Evolutionary conservation across 768 basidiomycete genomes (phyloP), one percentile per base, ranked within the genome.

Genomic region (Trametopsis cervina): DNA sequence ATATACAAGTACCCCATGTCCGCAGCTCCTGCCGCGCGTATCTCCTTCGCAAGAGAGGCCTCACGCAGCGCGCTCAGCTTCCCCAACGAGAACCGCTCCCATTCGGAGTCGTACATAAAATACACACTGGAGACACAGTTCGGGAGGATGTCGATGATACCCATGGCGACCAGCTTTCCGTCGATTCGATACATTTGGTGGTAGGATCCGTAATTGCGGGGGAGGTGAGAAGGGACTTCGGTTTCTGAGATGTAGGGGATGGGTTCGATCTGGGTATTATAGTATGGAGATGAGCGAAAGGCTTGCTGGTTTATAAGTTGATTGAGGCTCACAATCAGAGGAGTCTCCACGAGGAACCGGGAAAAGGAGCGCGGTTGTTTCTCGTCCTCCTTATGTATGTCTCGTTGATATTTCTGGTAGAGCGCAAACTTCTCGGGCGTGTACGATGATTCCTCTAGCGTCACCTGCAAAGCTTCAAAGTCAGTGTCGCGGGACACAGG

Each of bases 11-110:
- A 83, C 9, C 69, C 62, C 78, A 93, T 76, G 0, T 66, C 71
- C 1, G 69, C 60, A 17, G 75, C 69, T 2, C 93, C 94, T 13
- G 82, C 82, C 35, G 75, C 71, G 41, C 78, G 66, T 39, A 98
- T 85, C 60, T 96, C 89, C 27, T 69, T 70, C 0, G 78, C 85
- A 25, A 99, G 73, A 13, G 83, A 72, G 1, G 73, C 72, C 66
- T 98, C 96, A 17, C 88, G 75, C 53, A 98, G 61, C 1, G 89
- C 95, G 55, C 89, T 92, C 18, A 96, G 66, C 89, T 94, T 92
- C 21, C 91, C 92, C 39, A 91, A 60, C 2, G 85, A 86, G 58
- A 78, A 77, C 36, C 72, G 70, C 44, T 85, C 80, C 72, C 80
- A 89, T 20, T 69, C 68, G 27, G 74, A 71, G 53, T 89, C 80